A percentile compares a stretch with the other conserved stretches of the same genome.
Evolutionary conservation across 345 rosid genomes (phyloP).

Genomic region (Durio zibethinus): DNA sequence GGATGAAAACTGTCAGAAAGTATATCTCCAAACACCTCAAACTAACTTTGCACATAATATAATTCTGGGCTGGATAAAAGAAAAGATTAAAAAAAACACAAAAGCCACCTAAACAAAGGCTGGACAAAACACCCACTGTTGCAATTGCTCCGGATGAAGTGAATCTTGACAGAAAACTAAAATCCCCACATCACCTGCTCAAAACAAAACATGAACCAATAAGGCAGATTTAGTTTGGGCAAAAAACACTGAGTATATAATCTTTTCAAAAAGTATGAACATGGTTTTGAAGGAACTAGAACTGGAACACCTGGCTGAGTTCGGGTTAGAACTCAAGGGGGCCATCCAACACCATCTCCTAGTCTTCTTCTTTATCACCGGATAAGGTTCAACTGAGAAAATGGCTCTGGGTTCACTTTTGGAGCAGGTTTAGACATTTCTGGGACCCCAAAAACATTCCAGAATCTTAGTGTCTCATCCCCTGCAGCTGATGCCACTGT

Average conservation of each 20-base stretch:
- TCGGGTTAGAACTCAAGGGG: not conserved
- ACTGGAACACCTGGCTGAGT: not conserved
- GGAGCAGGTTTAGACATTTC: conserved; percentile 50
- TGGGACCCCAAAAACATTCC: conserved; percentile 64
- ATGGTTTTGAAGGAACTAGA: not conserved
- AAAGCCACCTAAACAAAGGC: too few species aligned
- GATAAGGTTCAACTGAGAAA: conserved; percentile 42
- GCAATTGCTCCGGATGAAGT: not conserved
- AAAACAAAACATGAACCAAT: not conserved
- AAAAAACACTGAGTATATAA: not conserved
- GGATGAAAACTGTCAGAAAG: not conserved
- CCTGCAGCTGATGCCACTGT: conserved; percentile 69
- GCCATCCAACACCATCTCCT: not conserved
- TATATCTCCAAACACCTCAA: not conserved
- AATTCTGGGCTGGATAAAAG: not conserved
- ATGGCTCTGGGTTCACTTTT: conserved; percentile 44
- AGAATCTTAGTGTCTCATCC: conserved; percentile 58
- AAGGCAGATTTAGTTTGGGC: not conserved
- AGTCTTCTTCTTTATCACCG: conserved; percentile 31
- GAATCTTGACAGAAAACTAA: not conserved
- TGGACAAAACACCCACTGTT: too few species aligned
- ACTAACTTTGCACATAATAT: too few species aligned
- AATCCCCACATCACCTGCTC: not conserved
- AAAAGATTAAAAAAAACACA: not conserved
- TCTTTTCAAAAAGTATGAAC: not conserved